Percentiles rank a stretch among this genome's conserved stretches.
These are phyloP conservation scores for Diaporthe australafricana DNA, from an alignment of 2,329 filamentous ascomycete genomes.

Conservation along the genomic window DNA sequence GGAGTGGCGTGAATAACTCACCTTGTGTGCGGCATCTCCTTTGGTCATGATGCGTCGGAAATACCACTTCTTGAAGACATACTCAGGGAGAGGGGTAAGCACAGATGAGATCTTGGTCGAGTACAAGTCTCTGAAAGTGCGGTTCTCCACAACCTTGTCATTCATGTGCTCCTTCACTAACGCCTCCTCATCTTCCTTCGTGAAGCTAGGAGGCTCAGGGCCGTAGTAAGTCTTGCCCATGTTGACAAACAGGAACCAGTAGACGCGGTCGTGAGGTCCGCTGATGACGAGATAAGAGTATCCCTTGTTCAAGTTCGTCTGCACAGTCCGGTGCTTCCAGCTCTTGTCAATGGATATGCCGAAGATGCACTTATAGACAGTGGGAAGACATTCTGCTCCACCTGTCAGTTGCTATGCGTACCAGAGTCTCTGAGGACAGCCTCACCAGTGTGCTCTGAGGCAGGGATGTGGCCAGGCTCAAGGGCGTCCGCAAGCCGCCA, in stretches of 20 bases:
- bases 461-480: constrained; percentile 5
- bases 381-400: constrained; percentile 4
- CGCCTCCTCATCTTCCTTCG: constrained; percentile 31
- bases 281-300: constrained; percentile 36
- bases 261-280: constrained; percentile 36
- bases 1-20: not conserved
- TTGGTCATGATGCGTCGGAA: constrained; percentile 46
- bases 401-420: not conserved
- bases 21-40: constrained; percentile 50
- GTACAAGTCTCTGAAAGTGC: constrained; percentile 37
- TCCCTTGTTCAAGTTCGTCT: constrained; percentile 5
- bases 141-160: constrained; percentile 27
- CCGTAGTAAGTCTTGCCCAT: constrained; percentile 31
- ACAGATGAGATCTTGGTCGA: constrained; percentile 39
- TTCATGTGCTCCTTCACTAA: constrained; percentile 22
- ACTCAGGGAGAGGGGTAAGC: constrained; percentile 49
- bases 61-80: constrained; percentile 49
- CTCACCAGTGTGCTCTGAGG: constrained; percentile 2
- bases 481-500: constrained; percentile 12
- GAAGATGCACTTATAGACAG: constrained; percentile 37
- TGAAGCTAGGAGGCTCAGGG: constrained; percentile 35
- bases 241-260: constrained; percentile 40
- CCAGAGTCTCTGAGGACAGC: no score
- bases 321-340: not conserved
- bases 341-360: constrained; percentile 37